Evolutionary conservation across 495 filamentous ascomycete species (phyloP).

Genomic region (Aspergillus taichungensis): DNA sequence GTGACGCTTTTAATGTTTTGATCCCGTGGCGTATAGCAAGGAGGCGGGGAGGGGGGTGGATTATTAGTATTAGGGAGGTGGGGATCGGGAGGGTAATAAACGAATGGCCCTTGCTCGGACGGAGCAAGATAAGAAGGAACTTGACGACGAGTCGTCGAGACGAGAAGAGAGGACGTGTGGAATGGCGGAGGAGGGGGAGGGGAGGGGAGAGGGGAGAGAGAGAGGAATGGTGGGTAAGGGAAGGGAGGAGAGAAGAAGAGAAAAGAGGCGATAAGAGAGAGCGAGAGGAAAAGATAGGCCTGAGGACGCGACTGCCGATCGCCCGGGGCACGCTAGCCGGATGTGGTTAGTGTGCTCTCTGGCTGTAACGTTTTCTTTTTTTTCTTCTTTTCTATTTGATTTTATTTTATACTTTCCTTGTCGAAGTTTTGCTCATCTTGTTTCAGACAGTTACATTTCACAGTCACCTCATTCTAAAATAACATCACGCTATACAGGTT

Average conservation of each 20-base stretch:
- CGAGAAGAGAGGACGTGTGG: background rate
- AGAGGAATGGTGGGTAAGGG: background rate
- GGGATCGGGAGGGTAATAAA: background rate
- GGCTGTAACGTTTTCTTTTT: no score
- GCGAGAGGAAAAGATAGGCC: slow-evolving; percentile 4
- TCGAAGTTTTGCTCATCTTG: no score
- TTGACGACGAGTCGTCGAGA: background rate
- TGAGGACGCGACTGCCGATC: slow-evolving; percentile 11
- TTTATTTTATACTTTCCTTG: no score
- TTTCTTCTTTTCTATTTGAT: no score
- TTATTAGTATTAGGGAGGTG: background rate
- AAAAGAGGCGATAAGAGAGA: slow-evolving; percentile 1
- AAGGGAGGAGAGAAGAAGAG: background rate
- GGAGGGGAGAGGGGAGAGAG: background rate
- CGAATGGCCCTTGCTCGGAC: slow-evolving; percentile 1
- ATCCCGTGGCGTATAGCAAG: background rate
- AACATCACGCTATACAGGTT: no score
- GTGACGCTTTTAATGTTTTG: no score
- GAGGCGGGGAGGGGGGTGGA: background rate
- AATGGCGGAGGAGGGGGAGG: background rate
- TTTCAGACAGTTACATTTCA: no score
- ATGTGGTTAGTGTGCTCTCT: no score
- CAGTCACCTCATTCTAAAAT: no score
- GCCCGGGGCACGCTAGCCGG: no score
- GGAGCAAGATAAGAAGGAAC: slow-evolving; percentile 4